phyloP scores from a whole-genome alignment of 805 yeast genomes.

The Metschnikowia borealis region DNA sequence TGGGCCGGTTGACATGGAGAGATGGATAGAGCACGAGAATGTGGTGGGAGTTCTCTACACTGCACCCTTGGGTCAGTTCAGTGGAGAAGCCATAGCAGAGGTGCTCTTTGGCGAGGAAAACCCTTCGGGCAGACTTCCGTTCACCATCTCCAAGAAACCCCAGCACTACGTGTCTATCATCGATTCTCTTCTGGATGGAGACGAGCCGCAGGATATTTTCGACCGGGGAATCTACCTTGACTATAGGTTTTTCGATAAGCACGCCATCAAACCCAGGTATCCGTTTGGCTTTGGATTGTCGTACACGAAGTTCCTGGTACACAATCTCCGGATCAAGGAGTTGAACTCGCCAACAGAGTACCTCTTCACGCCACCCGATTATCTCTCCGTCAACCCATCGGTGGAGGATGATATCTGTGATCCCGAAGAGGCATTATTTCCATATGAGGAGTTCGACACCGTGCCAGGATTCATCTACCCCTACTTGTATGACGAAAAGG shows the following conservation, averaged over 20 bases:
- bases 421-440: conserved; percentile 53
- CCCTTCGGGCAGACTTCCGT: conserved; percentile 63
- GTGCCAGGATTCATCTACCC: conserved; percentile 58
- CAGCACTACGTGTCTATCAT: conserved; percentile 45
- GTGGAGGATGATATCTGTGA: conserved; percentile 48
- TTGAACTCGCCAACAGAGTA: conserved; percentile 42
- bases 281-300: conserved; percentile 64
- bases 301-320: conserved; percentile 42
- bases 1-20: conserved; percentile 58
- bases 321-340: conserved; percentile 37
- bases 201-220: conserved; percentile 40
- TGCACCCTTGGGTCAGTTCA: conserved; percentile 55
- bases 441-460: conserved; percentile 48
- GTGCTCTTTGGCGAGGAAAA: conserved; percentile 57
- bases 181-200: conserved; percentile 26
- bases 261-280: conserved; percentile 51
- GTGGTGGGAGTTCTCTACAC: conserved; percentile 55
- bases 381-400: conserved; percentile 39
- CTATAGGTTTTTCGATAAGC: conserved; percentile 55
- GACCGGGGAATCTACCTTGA: conserved; percentile 50
- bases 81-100: conserved; percentile 56
- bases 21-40: conserved; percentile 54
- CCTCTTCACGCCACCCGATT: conserved; percentile 44
- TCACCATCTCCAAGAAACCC: conserved; percentile 54
- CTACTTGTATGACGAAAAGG: conserved; percentile 39